Base-by-base conservation (phyloP, 768 basidiomycete genomes). In the Solioccasus polychromus region DNA sequence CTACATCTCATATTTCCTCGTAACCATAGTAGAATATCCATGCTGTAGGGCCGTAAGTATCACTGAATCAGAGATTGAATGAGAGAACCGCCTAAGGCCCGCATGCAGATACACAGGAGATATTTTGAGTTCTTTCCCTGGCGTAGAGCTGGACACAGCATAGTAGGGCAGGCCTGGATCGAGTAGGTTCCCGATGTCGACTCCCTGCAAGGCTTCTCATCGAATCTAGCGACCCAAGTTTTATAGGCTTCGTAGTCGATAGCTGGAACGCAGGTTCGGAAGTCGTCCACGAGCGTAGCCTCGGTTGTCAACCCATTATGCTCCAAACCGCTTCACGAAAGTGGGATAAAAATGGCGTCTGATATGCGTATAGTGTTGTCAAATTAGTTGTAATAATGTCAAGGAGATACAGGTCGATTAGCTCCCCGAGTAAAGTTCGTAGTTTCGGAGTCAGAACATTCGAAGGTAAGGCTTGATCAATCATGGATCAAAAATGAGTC, bases 101-200 rank as follows among this genome's bases (percentile, higher is more conserved):
- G 17, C 7, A 20, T 30, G 34, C 12, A 44, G 41, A 22, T 59
- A 51, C 3, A 1, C 9, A 4, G 47, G 26, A 24, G 57, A 50
- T 2, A 32, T 3, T 22, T 59, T 56, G 2, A 51, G 48, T 12
- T 31, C 45, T 30, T 39, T 49, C 0, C 54, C 51, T 0, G 49
- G 53, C 8, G 54, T 57, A 3, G 49, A 39, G 42, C 58, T 53
- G 8, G 51, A 56, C 15, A 48, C 20, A 22, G 23, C 25, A 1
- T 17, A 53, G 22, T 24, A 38, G 8, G 58, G 54, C 3, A 59
- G 20, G 6, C 51, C 48, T 0, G 50, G 56, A n/a, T 52, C 46
- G 17, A 58, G 35, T 23, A 58, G 24, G 23, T 54, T 45, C 5
- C 43, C 39, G 24, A 57, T 30, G 1, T 31, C 14, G 43, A 42